A percentile compares a stretch with the other conserved stretches of the same genome.
These are phyloP conservation scores for Tolypocladium tropicale DNA, from an alignment of 2,329 filamentous ascomycete species.

Conservation along the genomic window DNA sequence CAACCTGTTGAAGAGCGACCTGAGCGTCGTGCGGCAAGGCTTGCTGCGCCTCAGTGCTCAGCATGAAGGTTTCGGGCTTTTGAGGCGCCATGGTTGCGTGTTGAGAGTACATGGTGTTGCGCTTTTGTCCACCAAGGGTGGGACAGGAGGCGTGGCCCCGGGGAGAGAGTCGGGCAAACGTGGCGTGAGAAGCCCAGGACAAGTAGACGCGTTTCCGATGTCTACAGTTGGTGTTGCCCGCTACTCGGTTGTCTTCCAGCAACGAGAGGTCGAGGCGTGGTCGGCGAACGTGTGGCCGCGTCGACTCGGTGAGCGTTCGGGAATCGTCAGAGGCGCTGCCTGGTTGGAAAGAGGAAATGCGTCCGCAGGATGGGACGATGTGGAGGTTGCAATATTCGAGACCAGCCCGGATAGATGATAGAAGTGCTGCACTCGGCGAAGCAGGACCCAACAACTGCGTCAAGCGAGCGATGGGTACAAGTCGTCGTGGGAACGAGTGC, in stretches of 20 bases:
- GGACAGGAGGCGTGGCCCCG: slow-evolving; percentile 2
- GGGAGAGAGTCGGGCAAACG: neutral
- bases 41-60: slow-evolving; percentile 94
- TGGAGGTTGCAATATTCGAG: slow-evolving; percentile 30
- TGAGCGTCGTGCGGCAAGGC: slow-evolving; percentile 92
- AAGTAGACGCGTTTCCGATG: slow-evolving; percentile 5
- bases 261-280: neutral
- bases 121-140: slow-evolving; percentile 11
- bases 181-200: neutral
- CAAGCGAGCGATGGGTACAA: slow-evolving; percentile 31
- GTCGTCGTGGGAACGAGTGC: slow-evolving; percentile 13
- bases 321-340: slow-evolving; percentile 21
- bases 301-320: neutral
- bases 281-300: neutral
- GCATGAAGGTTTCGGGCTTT: slow-evolving; percentile 97
- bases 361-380: slow-evolving; percentile 6
- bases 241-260: neutral
- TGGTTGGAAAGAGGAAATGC: slow-evolving; percentile 10
- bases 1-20: slow-evolving; percentile 94
- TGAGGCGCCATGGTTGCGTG: slow-evolving; percentile 84
- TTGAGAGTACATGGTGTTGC: slow-evolving; percentile 66
- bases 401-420: slow-evolving; percentile 33
- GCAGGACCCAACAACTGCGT: slow-evolving; percentile 30
- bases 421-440: slow-evolving; percentile 15
- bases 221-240: neutral